Percentiles rank a stretch among this genome's conserved stretches.
These are phyloP conservation scores for Cucumis hystrix DNA, from an alignment of 306 rosid species.

Conservation along the genomic window DNA sequence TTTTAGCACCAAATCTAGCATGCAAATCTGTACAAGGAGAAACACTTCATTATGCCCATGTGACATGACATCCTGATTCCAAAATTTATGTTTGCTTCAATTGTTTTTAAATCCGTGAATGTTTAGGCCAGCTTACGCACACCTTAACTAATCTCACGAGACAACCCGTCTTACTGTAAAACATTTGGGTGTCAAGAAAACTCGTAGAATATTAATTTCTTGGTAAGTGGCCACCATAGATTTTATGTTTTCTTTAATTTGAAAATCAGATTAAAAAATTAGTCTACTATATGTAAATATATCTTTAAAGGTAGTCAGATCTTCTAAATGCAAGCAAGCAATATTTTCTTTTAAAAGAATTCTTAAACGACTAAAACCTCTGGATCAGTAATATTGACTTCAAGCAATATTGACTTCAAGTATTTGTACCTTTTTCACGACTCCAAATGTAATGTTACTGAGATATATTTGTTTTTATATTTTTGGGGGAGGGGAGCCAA, in stretches of 20 bases:
- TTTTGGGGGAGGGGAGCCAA: background rate
- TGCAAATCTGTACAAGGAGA: slow-evolving; percentile 52
- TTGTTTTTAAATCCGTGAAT: too few species aligned
- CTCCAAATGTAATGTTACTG: background rate
- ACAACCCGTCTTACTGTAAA: too few species aligned
- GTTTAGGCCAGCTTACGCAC: too few species aligned
- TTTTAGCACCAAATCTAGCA: slow-evolving; percentile 76
- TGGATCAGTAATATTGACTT: too few species aligned
- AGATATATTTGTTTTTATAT: background rate
- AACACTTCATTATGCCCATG: background rate
- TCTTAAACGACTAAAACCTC: background rate
- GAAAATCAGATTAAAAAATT: background rate
- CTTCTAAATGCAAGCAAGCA: background rate
- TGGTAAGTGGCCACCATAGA: too few species aligned
- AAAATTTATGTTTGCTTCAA: slow-evolving; percentile 10
- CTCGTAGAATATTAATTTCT: too few species aligned
- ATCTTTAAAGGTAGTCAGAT: background rate
- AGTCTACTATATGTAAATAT: background rate
- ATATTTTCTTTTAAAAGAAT: background rate
- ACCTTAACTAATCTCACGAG: too few species aligned
- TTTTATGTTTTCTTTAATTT: background rate
- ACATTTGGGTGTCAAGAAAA: too few species aligned
- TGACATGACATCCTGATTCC: slow-evolving; percentile 2
- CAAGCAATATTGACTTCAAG: too few species aligned
- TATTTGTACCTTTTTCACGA: background rate